Conservation (phyloP, 1,139 yeast genomes). For the Lodderomyces pseudojiufengensis region DNA sequence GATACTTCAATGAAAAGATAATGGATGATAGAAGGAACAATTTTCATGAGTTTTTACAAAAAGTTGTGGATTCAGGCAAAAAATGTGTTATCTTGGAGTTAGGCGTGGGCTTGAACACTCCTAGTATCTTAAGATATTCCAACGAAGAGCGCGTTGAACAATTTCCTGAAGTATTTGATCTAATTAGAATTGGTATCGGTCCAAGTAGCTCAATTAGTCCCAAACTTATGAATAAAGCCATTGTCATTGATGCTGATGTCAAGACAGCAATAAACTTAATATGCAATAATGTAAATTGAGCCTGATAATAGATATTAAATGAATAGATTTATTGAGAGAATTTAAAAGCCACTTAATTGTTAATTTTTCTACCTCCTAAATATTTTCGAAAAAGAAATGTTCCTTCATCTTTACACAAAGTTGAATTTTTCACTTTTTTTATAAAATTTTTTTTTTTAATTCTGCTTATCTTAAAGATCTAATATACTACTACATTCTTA, state of each 20-base stretch:
- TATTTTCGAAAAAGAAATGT: conserved; percentile 1
- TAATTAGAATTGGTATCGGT: conserved; percentile 8
- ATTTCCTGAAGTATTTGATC: conserved; percentile 5
- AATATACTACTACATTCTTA: not conserved
- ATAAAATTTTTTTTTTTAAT: conserved; percentile 2
- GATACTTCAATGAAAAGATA: conserved; percentile 6
- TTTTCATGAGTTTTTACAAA: conserved; percentile 2
- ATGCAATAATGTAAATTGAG: not conserved
- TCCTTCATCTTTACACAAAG: not conserved
- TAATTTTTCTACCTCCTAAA: not conserved
- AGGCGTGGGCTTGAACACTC: conserved; percentile 11
- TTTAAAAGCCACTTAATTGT: not conserved
- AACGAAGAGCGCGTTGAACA: conserved; percentile 7
- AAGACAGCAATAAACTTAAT: conserved; percentile 3
- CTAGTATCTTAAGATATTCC: conserved; percentile 9
- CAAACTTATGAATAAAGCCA: conserved; percentile 2
- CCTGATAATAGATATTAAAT: not conserved
- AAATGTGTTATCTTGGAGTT: conserved; percentile 8
- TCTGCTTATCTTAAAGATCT: not conserved
- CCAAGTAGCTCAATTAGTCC: conserved; percentile 7
- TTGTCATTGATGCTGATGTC: conserved; percentile 8
- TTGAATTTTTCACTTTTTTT: not conserved
- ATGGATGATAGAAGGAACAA: conserved; percentile 1
- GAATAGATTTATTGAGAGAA: too few species aligned
- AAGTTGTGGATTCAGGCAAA: not conserved